Base-by-base conservation (phyloP, 345 rosid genomes). In the Cardamine occulta region DNA sequence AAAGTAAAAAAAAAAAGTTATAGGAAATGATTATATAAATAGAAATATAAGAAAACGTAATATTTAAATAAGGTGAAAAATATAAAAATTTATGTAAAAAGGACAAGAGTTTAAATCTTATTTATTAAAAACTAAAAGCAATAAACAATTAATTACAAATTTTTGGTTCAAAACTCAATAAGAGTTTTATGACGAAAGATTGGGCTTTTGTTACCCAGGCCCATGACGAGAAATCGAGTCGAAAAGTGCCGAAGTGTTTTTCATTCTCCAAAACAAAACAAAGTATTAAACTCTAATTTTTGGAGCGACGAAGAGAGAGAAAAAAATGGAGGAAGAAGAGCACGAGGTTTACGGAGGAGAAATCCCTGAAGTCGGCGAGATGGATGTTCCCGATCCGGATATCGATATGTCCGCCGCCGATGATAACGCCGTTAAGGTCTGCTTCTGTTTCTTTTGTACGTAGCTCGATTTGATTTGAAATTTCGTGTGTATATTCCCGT, bases 331-430 rank as follows among this genome's bases (percentile, higher is more conserved):
- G 59, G 35, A 56, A 15, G 37, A 56, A 56, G 61, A 56, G 61
- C 61, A 29, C 21, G 39, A 56, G 39, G 61, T 56, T 28, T 56
- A 56, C 61, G 61, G 61, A 3, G 61, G 61, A 56, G 61, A 56
- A 29, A 56, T 56, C 37, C 61, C 59, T 54, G 59, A 54, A 54
- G 34, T 54, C 34, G 59, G 17, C 34, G 59, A 54, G 9, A 26
- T 26, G 0, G 32, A 53, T 24, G 58, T 53, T 53, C 58, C 58
- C 17, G 58, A 53, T 53, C 32, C 58, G 8, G 17, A 53, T 53
- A 24, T 53, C 58, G 34, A 54, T 54, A 54, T 26, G 17, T 26
- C 58, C 24, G 18, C 58, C 17, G 32, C 32, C 34, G 34, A 54
- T 13, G 58, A 54, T 24, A 34, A 24, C 32, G 32, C 58, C 58